Evolutionary conservation across 352 stramenopile species (phyloP).

Genomic region (Globisporangium orthogonon): DNA sequence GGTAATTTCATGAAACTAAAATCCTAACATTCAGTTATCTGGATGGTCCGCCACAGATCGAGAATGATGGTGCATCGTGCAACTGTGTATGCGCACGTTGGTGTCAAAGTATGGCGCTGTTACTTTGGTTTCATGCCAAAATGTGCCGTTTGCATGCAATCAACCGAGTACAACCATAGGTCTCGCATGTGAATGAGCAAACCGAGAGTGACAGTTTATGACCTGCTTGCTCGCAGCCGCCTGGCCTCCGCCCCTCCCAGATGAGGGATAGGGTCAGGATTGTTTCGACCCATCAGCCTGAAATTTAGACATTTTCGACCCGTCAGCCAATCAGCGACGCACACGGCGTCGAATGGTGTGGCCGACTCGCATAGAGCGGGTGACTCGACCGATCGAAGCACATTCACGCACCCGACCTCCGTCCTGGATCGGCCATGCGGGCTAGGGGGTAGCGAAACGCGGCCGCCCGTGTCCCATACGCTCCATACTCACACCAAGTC

Average conservation of each 20-base stretch:
- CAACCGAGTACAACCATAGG: too few relatives aligned
- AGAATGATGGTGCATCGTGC: neutral
- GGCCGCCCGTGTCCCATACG: neutral
- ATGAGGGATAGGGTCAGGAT: neutral
- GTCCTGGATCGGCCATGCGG: neutral
- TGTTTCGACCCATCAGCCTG: neutral
- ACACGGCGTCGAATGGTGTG: conserved; percentile 4
- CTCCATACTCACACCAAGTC: neutral
- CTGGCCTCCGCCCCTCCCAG: neutral
- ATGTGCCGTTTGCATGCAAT: too few relatives aligned
- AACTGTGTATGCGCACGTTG: neutral
- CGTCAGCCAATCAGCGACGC: conserved; percentile 6
- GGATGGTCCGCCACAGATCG: neutral
- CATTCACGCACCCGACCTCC: neutral
- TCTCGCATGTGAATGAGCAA: neutral
- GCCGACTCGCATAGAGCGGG: neutral
- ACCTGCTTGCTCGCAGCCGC: neutral
- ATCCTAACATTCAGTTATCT: neutral
- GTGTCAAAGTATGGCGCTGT: too few relatives aligned
- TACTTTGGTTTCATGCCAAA: too few relatives aligned
- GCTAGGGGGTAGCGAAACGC: neutral
- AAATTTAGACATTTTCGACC: neutral
- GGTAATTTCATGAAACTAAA: neutral
- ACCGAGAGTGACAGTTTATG: neutral
- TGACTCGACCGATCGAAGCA: neutral